Percentiles rank a stretch among this genome's conserved stretches.
Evolutionary conservation across 2,329 filamentous ascomycete genomes (phyloP).

Genomic region (Exophiala bonariae): DNA sequence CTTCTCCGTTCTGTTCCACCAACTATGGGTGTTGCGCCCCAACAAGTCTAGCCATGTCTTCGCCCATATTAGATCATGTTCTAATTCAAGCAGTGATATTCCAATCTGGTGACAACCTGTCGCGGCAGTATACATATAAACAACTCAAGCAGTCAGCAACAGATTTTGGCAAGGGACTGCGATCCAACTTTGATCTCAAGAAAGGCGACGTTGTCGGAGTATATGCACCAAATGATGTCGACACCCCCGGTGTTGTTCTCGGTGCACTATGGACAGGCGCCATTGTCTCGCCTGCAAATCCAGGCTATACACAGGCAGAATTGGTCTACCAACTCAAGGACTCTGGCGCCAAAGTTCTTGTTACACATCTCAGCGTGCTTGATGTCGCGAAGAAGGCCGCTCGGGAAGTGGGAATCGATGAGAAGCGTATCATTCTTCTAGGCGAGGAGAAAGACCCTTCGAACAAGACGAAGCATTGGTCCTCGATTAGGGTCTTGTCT

Average conservation of each 20-base stretch:
- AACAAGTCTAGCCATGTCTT: no score
- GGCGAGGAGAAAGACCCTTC: constrained; percentile 66
- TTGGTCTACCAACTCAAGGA: constrained; percentile 82
- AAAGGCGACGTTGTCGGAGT: constrained; percentile 81
- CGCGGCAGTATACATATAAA: constrained; percentile 66
- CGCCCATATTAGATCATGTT: no score
- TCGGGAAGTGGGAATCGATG: constrained; percentile 66
- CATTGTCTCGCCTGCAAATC: constrained; percentile 81
- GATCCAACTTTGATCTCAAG: constrained; percentile 72
- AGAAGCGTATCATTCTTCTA: constrained; percentile 72
- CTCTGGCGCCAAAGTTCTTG: constrained; percentile 70
- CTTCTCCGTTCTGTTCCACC: not conserved
- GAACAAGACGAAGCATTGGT: constrained; percentile 69
- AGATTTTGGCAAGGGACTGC: constrained; percentile 79
- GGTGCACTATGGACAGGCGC: constrained; percentile 83
- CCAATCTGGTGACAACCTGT: constrained; percentile 69
- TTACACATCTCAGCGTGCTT: constrained; percentile 71
- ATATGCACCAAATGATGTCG: constrained; percentile 83
- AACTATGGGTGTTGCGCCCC: no score
- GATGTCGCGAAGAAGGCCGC: constrained; percentile 67
- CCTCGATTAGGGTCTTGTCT: constrained; percentile 62
- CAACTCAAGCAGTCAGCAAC: constrained; percentile 65
- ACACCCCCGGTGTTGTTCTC: constrained; percentile 74
- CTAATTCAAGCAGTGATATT: constrained; percentile 68
- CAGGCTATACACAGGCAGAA: constrained; percentile 80